Base-by-base conservation (phyloP, 495 filamentous ascomycete genomes). In the Friedmanniomyces endolithicus region DNA sequence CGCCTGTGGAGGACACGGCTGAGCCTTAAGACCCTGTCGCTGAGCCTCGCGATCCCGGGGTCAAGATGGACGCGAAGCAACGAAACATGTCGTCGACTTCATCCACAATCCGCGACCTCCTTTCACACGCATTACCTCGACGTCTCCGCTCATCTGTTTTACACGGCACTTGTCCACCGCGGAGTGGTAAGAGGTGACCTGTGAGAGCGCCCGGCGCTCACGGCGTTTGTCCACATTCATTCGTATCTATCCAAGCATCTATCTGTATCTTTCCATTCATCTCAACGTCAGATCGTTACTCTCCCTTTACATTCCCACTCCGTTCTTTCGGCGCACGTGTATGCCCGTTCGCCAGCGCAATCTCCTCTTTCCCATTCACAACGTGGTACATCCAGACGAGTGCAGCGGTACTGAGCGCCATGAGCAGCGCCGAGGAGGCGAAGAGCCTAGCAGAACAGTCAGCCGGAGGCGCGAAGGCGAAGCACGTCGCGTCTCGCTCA, bases 371-470 rank as follows among this genome's bases (percentile, higher is more conserved):
- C 19, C 86, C 85, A 69, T 94, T 95, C 19, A 92, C 64, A 43
- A 68, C 73, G 6, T 76, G 74, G 67, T 92, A 83, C 11, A 84
- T 57, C 78, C 75, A 80, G 62, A 85, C 82, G 48, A 95, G 67
- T 20, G 71, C 69, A 20, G 75, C 66, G 0, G 84, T 89, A 60
- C 81, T 88, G 4, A 73, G 61, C 2, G 81, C 79, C 86, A 94
- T 90, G 20, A 85, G 63, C 12, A 77, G 58, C 0, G 86, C 87
- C 49, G 85, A 85, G 4, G 76, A 64, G 12, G 72, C 74, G 61
- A 94, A 95, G 11, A 95, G 45, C 24, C 58, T 61, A 24, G 1
- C 35, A 8, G 6, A 6, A 19, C 2, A 6, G 24, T 54, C 43
- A 54, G 40, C 40, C 40, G 7, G n/a, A 19, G 6, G 1, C 49